phyloP scores from a whole-genome alignment of 306 rosid species.

The Medicago lupulina region DNA sequence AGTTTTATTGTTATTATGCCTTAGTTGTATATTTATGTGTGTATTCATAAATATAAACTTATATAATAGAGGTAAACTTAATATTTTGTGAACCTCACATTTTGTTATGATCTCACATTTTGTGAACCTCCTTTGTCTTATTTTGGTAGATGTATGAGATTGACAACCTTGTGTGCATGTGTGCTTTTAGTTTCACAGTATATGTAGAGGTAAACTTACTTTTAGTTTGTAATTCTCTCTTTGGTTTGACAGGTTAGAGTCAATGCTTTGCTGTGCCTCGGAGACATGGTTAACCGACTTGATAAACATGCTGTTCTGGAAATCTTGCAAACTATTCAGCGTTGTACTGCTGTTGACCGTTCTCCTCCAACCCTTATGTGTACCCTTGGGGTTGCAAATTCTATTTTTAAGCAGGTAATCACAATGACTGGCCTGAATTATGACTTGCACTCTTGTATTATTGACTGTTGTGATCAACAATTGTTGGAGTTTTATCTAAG shows the following conservation, averaged over 20 bases:
- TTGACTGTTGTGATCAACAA: conserved; percentile 28
- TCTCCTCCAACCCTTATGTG: conserved; percentile 99
- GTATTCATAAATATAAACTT: not conserved
- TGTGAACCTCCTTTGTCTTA: not conserved
- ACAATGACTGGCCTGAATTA: conserved; percentile 9
- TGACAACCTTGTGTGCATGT: not conserved
- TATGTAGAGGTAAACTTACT: not conserved
- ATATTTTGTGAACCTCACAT: conserved; percentile 11
- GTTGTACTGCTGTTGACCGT: conserved; percentile 94
- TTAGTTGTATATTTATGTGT: not conserved
- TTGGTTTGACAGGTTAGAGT: conserved; percentile 83
- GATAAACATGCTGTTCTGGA: conserved; percentile 87
- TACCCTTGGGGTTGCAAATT: conserved; percentile 95
- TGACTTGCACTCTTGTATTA: conserved; percentile 12
- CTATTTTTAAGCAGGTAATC: conserved; percentile 88
- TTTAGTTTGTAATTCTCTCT: conserved; percentile 28
- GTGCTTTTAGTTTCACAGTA: conserved; percentile 19
- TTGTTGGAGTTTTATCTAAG: conserved; percentile 32
- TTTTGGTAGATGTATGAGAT: too few species aligned
- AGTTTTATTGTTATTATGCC: not conserved
- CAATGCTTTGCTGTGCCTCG: conserved; percentile 91
- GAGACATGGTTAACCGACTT: conserved; percentile 77
- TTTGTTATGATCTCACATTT: too few species aligned
- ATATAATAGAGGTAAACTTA: conserved; percentile 5
- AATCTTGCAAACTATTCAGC: conserved; percentile 92